Percentiles rank a stretch among this genome's conserved stretches.
Evolutionary conservation across 371 early-diverging fungal genomes (phyloP).

Genomic region (Actinomucor elegans): DNA sequence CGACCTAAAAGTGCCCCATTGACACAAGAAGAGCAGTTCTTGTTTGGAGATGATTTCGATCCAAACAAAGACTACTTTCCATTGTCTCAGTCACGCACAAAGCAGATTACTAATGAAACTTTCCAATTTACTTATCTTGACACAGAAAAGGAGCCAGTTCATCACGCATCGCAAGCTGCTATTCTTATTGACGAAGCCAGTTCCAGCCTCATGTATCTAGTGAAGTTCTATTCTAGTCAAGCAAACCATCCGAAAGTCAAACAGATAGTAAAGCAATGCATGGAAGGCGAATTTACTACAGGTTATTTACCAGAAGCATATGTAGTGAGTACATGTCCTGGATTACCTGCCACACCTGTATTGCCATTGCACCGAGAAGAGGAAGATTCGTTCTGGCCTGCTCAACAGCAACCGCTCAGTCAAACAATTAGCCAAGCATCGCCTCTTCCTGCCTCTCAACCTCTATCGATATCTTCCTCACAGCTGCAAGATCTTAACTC

Average conservation of each 20-base stretch:
- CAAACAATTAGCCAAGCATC: neutral
- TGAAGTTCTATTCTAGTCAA: conserved; percentile 30
- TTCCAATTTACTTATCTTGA: conserved; percentile 38
- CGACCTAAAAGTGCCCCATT: neutral
- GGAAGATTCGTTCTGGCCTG: conserved; percentile 25
- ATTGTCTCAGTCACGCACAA: conserved; percentile 5
- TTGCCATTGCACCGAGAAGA: conserved; percentile 20
- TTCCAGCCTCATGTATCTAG: conserved; percentile 21
- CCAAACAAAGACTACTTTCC: conserved; percentile 12
- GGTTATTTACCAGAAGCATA: conserved; percentile 27
- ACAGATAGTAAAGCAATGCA: neutral
- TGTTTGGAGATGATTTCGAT: neutral
- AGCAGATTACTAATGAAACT: conserved; percentile 1
- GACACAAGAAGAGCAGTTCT: neutral
- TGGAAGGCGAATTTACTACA: neutral
- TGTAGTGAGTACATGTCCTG: conserved; percentile 25
- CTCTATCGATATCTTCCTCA: neutral
- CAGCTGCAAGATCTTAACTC: neutral
- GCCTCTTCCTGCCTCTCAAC: neutral
- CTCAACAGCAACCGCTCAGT: neutral
- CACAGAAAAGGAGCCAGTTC: conserved; percentile 13
- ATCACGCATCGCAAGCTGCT: conserved; percentile 28
- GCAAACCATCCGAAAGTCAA: conserved; percentile 16
- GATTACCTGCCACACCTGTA: conserved; percentile 26
- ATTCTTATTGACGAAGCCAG: conserved; percentile 20